Base-by-base conservation (phyloP, 2,329 filamentous ascomycete species). In the Sclerotinia sclerotiorum region DNA sequence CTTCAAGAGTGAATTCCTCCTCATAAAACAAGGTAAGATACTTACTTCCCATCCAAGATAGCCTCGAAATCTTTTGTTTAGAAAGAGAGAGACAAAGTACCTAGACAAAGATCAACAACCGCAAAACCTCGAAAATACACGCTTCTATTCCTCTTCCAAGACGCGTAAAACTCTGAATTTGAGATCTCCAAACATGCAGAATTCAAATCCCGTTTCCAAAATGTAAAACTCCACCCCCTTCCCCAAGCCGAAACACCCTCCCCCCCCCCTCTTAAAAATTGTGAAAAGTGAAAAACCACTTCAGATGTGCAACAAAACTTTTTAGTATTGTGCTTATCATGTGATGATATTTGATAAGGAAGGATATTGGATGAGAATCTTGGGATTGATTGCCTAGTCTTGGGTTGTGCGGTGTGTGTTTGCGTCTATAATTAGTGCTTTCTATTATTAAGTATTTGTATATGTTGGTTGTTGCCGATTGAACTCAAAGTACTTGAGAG, bases 211-310 rank as follows among this genome's bases (percentile, higher is more conserved):
- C 1, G 27, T 48, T 48, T 15, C 24, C 27, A 48, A n/a, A 48
- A 8, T n/a, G 1, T 2, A 11, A n/a, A 44, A 17, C 0, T 10
- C 2, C 19, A 11, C 15, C n/a, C n/a, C n/a, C n/a, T n/a, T n/a
- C 29, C 29, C 29, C 29, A 29, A 5, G n/a, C n/a, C n/a, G n/a
- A n/a, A n/a, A n/a, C n/a, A n/a, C n/a, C n/a, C n/a, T n/a, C n/a
- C 29, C 29, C 29, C 29, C 29, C 29, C 5, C 29, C 5, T 5
- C 29, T 29, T 5, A 29, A 17, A 6, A 5, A 48, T 35, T n/a
- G 57, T 2, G 32, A 48, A 32, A n/a, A 5, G n/a, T 7, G n/a
- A 46, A 48, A 8, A n/a, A 42, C 10, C 27, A 11, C 7, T 46
- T 46, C 27, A 48, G 57, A 61, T 17, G 27, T 61, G 42, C 42